Percentiles rank a stretch among this genome's conserved stretches.
Evolutionary conservation across 1,139 yeast genomes (phyloP).

Genomic region (Yamadazyma atlantica): DNA sequence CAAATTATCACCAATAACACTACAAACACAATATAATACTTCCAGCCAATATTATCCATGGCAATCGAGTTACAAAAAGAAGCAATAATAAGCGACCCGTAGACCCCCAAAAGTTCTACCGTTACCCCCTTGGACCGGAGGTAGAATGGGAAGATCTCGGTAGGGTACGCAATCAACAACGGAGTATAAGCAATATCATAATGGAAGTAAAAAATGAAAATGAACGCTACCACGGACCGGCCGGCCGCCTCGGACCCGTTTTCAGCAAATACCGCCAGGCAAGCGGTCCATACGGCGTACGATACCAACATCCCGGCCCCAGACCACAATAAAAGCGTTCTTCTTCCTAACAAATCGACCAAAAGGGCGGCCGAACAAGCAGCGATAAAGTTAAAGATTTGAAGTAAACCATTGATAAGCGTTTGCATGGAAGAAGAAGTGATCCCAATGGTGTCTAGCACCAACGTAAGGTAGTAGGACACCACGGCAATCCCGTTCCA

Average conservation of each 20-base stretch:
- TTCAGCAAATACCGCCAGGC: conserved; percentile 24
- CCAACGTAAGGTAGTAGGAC: conserved; percentile 42
- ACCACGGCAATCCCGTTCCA: conserved; percentile 19
- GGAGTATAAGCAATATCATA: conserved; percentile 48
- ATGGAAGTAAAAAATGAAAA: conserved; percentile 47
- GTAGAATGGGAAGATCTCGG: conserved; percentile 36
- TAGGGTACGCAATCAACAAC: conserved; percentile 38
- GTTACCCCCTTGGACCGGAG: conserved; percentile 34
- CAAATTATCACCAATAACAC: conserved; percentile 36
- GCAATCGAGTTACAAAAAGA: conserved; percentile 25
- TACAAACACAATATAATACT: conserved; percentile 46
- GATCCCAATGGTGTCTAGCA: conserved; percentile 47
- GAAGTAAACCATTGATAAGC: conserved; percentile 16
- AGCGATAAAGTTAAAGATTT: conserved; percentile 14
- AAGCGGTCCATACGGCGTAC: conserved; percentile 43
- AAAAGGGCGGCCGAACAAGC: conserved; percentile 29
- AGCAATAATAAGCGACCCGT: conserved; percentile 32
- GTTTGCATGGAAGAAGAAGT: conserved; percentile 20
- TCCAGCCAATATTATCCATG: conserved; percentile 41
- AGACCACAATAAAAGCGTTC: conserved; percentile 43
- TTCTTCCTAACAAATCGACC: conserved; percentile 50
- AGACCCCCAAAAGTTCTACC: conserved; percentile 42
- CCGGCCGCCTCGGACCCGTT: conserved; percentile 35
- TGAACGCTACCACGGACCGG: conserved; percentile 47
- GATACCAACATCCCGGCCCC: conserved; percentile 27